phyloP scores from a whole-genome alignment of 1,284 basidiomycete species.

The Pyrrhoderma lamaoense region DNA sequence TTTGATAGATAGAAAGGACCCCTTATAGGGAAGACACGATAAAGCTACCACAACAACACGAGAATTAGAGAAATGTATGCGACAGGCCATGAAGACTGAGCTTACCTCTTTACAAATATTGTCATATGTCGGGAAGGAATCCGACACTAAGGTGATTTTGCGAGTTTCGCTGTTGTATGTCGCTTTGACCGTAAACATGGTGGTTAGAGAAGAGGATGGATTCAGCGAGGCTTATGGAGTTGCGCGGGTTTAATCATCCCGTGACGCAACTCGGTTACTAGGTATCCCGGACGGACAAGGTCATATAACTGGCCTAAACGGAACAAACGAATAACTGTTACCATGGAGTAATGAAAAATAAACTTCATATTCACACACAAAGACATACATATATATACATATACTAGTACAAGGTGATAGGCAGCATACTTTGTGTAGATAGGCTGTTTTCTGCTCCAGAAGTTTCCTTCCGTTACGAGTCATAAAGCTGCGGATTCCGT shows the following conservation, averaged over 20 bases:
- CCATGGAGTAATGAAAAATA: too few relatives aligned
- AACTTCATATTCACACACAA: too few relatives aligned
- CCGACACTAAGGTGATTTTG: constrained; percentile 36
- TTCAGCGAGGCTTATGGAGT: not conserved
- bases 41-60: constrained; percentile 40
- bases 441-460: not conserved
- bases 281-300: too few relatives aligned
- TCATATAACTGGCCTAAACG: too few relatives aligned
- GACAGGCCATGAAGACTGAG: constrained; percentile 2
- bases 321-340: too few relatives aligned
- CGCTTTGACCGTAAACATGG: constrained; percentile 50
- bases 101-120: constrained; percentile 39
- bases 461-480: too few relatives aligned
- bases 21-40: constrained; percentile 58
- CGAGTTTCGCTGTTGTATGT: constrained; percentile 46
- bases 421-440: too few relatives aligned
- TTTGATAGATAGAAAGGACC: constrained; percentile 53
- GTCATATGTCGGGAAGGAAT: constrained; percentile 36
- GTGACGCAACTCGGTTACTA: constrained; percentile 3
- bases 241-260: constrained; percentile 4
- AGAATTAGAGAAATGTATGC: constrained; percentile 16
- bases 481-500: too few relatives aligned
- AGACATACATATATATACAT: too few relatives aligned
- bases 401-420: too few relatives aligned
- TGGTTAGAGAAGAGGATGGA: constrained; percentile 17